Conservation (phyloP, 1,284 basidiomycete genomes). For the Dichomitus squalens region DNA sequence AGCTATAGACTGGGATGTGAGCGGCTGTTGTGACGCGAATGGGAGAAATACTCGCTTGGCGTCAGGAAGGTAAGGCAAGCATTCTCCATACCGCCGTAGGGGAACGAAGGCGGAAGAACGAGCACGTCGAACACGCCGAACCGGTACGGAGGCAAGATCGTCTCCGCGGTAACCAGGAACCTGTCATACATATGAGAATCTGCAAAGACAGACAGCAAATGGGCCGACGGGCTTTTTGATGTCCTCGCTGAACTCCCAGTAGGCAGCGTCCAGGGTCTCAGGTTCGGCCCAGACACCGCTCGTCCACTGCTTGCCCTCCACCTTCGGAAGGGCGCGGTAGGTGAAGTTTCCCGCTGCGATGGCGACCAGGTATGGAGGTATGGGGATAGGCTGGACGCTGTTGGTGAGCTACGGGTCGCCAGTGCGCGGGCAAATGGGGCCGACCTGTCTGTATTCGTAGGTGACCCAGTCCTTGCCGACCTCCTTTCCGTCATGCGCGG, state of each 20-base stretch:
- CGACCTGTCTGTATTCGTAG: constrained; percentile 73
- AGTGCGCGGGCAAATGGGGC: constrained; percentile 15
- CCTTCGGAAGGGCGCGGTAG: constrained; percentile 67
- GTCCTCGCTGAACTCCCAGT: constrained; percentile 89
- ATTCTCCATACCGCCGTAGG: constrained; percentile 91
- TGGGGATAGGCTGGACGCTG: constrained; percentile 67
- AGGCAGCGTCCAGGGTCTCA: constrained; percentile 75
- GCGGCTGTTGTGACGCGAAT: not conserved
- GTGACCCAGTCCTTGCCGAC: constrained; percentile 71
- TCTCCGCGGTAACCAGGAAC: constrained; percentile 79
- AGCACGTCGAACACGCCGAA: constrained; percentile 93
- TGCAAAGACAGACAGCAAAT: not conserved
- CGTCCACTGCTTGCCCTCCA: constrained; percentile 71
- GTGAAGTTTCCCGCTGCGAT: constrained; percentile 84
- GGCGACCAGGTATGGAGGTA: constrained; percentile 87
- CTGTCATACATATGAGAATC: constrained; percentile 36
- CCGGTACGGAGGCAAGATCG: constrained; percentile 72
- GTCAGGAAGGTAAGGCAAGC: constrained; percentile 87
- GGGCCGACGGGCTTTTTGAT: constrained; percentile 58
- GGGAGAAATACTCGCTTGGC: constrained; percentile 58
- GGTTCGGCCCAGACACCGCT: constrained; percentile 92
- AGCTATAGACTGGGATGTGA: constrained; percentile 43
- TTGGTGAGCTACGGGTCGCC: not conserved
- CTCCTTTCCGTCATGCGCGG: constrained; percentile 64
- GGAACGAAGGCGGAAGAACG: constrained; percentile 94